phyloP scores from a whole-genome alignment of 106 monocot species.

The Dactylorhiza incarnata region DNA sequence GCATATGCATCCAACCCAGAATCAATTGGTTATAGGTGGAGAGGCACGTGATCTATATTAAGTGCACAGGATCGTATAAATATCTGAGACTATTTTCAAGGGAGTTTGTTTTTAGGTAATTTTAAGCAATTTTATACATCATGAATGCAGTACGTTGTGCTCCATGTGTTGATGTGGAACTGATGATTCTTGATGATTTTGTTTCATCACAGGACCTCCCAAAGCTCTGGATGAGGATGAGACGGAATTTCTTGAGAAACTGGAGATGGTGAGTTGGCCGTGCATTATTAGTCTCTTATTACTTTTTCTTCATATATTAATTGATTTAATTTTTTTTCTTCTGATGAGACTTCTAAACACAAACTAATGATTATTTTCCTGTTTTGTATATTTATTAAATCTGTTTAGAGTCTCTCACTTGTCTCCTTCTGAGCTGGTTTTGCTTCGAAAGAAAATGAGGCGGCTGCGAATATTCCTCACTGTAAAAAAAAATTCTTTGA shows the following conservation, averaged over 20 bases:
- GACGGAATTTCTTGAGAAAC: constrained; percentile 83
- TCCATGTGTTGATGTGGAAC: not conserved
- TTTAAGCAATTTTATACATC: not conserved
- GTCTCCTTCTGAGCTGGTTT: not conserved
- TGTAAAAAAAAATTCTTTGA: not conserved
- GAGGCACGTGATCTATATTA: too few relatives aligned
- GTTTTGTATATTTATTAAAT: not conserved
- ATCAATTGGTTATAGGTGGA: too few relatives aligned
- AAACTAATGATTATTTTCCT: not conserved
- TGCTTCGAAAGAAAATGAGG: not conserved
- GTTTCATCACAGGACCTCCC: constrained; percentile 71
- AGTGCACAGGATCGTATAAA: too few relatives aligned
- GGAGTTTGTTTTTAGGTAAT: not conserved
- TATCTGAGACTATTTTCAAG: too few relatives aligned
- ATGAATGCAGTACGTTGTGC: not conserved
- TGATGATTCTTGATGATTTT: not conserved
- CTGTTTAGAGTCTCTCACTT: not conserved
- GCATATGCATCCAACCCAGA: too few relatives aligned
- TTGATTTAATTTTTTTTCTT: not conserved
- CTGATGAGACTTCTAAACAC: not conserved
- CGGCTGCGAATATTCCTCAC: not conserved
- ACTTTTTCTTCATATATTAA: not conserved
- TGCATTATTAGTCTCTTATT: not conserved
- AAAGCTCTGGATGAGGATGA: constrained; percentile 98
- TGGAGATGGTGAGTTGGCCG: constrained; percentile 56